Evolutionary conservation across 345 rosid genomes (phyloP), one percentile per base, ranked within the genome.

Genomic region (Noccaea bulbosa): DNA sequence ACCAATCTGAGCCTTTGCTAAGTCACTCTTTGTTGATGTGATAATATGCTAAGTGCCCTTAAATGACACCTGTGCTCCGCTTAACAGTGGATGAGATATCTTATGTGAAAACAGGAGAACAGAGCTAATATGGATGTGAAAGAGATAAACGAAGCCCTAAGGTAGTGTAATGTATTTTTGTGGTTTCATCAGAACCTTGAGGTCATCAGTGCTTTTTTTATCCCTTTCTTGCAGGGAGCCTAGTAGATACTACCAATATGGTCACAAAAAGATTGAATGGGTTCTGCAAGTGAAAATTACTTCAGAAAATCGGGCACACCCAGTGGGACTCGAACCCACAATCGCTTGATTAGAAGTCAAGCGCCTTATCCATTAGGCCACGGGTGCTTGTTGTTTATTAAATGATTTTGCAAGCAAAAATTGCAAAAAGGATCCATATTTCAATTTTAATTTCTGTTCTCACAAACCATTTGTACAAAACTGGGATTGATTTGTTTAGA

Each of bases 301-400:
- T 35, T 35, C 1, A 35, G 3, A 35, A 35, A 37, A 34, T 24
- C 5, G 6, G 11, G 5, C 74, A 63, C 71, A 72, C 76, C 76
- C 65, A 72, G 76, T 72, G 76, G 70, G 65, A 55, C 40, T 75
- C 79, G 70, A 46, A 75, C 65, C 70, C 79, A 75, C 74, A 74
- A 67, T 74, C 78, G 78, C 78, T 60, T 74, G 78, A 74, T 74
- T 74, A 74, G 78, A 74, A 74, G 78, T 74, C 78, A 74, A 60
- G 73, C 73, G 78, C 72, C 73, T 74, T 74, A 74, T 74, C 78
- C 78, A 75, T 75, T 74, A 74, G 78, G 74, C 78, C 79, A 69
- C 54, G 79, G 70, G 79, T 70, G 79, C 73, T 44, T 40, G 0
- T 15, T 43, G 10, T 4, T 46, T 27, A 27, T 1, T 24, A 22